Base-by-base conservation (phyloP, 1,139 yeast species). In the Arxiozyma slooffiae region DNA sequence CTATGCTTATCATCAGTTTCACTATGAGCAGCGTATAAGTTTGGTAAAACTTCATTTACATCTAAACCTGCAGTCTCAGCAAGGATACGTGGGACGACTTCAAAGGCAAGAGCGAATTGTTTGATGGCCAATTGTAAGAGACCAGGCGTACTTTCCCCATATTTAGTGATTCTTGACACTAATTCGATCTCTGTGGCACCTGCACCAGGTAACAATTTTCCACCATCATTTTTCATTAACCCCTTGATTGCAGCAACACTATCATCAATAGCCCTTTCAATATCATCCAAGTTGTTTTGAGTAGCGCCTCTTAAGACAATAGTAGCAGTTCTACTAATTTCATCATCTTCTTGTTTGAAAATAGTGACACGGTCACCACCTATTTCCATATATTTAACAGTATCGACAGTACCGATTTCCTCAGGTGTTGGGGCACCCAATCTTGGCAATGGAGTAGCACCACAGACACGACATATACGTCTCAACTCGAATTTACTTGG, bases 361-460 rank as follows among this genome's bases (percentile, higher is more conserved):
- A 94, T 78, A 11, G 98, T 92, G 41, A 92, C 98, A 67, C 97
- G 80, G 71, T 94, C 97, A 51, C 97, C 97, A 59, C 98, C 98
- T 64, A 92, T 88, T 72, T 92, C 98, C 61, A 80, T 79, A 22
- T 96, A 85, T 72, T 87, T 96, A 48, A 94, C 92, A 26, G 84
- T 70, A 67, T 92, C 98, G 57, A 92, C 79, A 44, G 77, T 69
- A 52, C 98, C 98, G 76, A 86, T 79, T 71, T 92, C 97, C 63
- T 90, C 96, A 16, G 96, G 92, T 73, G 86, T 80, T 60, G 97
- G 97, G 0, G 96, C 96, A 57, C 96, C 97, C 53, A 94, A 77
- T 70, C 97, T 79, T 49, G 97, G 95, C 64, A 90, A 75, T 52
- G 98, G 97, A 21, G 97, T 85, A 43, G 97, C 97, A 48, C 97